A percentile compares a stretch with the other conserved stretches of the same genome.
Evolutionary conservation across 768 basidiomycete genomes (phyloP).

Genomic region (Psilocybe tampanensis): DNA sequence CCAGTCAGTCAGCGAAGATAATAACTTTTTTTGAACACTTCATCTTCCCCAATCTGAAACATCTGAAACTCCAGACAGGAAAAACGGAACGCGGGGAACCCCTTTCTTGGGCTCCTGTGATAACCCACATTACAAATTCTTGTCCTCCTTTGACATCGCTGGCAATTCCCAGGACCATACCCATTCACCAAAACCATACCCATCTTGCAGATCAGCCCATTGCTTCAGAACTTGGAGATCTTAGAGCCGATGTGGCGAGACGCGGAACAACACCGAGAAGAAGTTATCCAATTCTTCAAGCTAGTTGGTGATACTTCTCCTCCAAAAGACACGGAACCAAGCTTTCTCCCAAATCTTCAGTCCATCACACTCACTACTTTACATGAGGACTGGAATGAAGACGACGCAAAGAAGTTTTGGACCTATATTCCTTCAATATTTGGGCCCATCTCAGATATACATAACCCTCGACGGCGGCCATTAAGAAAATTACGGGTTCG

Average conservation of each 20-base stretch:
- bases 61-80: background rate
- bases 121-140: too few species aligned
- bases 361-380: background rate
- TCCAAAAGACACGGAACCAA: background rate
- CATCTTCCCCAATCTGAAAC: too few species aligned
- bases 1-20: too few species aligned
- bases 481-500: background rate
- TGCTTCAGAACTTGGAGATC: background rate
- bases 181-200: too few species aligned
- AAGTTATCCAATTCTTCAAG: background rate
- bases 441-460: background rate
- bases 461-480: background rate
- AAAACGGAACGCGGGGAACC: too few species aligned
- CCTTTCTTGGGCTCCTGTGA: too few species aligned
- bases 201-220: too few species aligned
- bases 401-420: background rate
- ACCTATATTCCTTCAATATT: background rate
- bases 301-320: background rate
- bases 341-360: background rate
- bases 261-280: background rate
- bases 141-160: too few species aligned
- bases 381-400: too few species aligned
- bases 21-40: too few species aligned
- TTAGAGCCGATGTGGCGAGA: background rate
- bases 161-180: too few species aligned